Evolutionary conservation across 129 eudicot genomes (phyloP).

Genomic region (Lonicera japonica): DNA sequence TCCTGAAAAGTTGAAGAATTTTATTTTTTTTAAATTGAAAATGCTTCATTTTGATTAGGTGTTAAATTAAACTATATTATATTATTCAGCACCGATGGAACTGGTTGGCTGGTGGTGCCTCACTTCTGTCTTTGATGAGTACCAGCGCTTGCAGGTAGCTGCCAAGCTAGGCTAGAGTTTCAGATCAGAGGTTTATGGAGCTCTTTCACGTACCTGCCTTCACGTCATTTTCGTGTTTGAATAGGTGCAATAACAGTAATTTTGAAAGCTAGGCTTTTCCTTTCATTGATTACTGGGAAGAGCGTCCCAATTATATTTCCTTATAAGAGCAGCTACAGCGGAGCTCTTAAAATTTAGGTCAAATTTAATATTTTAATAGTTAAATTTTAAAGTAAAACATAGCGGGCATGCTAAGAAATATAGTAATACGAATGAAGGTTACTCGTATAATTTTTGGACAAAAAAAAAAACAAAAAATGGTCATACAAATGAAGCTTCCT

Average conservation of each 20-base stretch:
- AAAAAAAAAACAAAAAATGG: too few relatives aligned
- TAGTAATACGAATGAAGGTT: too few relatives aligned
- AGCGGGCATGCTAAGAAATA: too few relatives aligned
- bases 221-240: conserved; percentile 48
- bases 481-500: too few relatives aligned
- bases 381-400: too few relatives aligned
- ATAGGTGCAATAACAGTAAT: conserved; percentile 23
- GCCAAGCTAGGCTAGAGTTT: conserved; percentile 89
- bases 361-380: too few relatives aligned
- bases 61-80: too few relatives aligned
- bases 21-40: not conserved
- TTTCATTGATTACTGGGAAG: conserved; percentile 10
- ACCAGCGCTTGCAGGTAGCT: conserved; percentile 86
- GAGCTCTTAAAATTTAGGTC: too few relatives aligned
- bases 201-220: conserved; percentile 62
- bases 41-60: not conserved
- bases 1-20: not conserved
- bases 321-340: too few relatives aligned
- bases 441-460: too few relatives aligned
- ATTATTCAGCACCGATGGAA: conserved; percentile 79
- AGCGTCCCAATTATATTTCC: conserved; percentile 14
- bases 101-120: conserved; percentile 92
- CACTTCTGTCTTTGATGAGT: conserved; percentile 76
- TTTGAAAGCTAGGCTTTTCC: conserved; percentile 6
- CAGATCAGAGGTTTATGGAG: conserved; percentile 90